Percentiles rank a stretch among this genome's conserved stretches.
These are phyloP conservation scores for Coemansia sp. DNA, from an alignment of 192 early-diverging fungal species.

Conservation along the genomic window DNA sequence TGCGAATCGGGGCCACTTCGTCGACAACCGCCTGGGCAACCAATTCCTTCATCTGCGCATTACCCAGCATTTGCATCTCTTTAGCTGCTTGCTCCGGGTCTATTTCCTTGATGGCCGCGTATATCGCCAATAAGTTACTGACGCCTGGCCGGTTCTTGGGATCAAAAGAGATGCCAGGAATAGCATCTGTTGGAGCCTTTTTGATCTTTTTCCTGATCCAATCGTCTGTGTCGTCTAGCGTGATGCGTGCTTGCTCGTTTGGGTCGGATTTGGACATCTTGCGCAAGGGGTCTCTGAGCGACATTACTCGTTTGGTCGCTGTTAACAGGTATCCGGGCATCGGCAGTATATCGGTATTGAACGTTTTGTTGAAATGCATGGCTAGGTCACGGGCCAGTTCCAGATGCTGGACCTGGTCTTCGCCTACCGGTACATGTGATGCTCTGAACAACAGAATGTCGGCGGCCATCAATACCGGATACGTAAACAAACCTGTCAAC, in stretches of 20 bases:
- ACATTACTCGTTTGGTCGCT: conserved; percentile 78
- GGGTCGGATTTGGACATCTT: conserved; percentile 93
- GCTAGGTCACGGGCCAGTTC: conserved; percentile 84
- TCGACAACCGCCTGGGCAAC: conserved; percentile 67
- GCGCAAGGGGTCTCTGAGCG: conserved; percentile 67
- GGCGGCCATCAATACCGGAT: conserved; percentile 89
- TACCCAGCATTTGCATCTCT: conserved; percentile 48
- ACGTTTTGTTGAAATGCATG: conserved; percentile 71
- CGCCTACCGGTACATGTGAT: conserved; percentile 87
- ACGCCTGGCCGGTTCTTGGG: conserved; percentile 73
- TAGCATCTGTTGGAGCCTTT: conserved; percentile 69
- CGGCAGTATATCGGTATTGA: conserved; percentile 63
- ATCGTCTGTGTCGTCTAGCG: conserved; percentile 69
- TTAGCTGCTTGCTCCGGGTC: conserved; percentile 51
- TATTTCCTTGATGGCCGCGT: conserved; percentile 56
- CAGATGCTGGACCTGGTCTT: conserved; percentile 90
- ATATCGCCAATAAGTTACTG: conserved; percentile 79
- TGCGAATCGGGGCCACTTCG: conserved; percentile 64
- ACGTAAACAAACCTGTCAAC: conserved; percentile 77
- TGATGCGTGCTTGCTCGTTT: conserved; percentile 70
- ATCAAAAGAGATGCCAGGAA: conserved; percentile 70
- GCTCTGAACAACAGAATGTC: conserved; percentile 87
- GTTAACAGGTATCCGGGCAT: conserved; percentile 65
- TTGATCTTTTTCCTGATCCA: conserved; percentile 68
- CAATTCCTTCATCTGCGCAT: conserved; percentile 72